A percentile compares a stretch with the other conserved stretches of the same genome.
Conservation (phyloP, 2,329 filamentous ascomycete species). For the Penicillium sp. region DNA sequence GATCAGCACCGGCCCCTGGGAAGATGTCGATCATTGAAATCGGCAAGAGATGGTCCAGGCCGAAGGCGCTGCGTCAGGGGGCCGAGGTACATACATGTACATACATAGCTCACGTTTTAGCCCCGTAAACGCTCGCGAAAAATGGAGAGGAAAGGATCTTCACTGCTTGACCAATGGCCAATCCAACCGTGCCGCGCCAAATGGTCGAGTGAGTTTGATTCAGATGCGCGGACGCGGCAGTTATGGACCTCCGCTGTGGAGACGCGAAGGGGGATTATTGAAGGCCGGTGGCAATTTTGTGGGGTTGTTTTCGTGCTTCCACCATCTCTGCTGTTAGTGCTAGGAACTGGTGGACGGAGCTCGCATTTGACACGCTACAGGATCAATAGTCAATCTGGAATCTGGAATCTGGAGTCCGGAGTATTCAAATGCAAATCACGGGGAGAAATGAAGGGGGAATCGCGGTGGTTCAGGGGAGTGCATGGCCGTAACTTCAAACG, state of each 20-base stretch:
- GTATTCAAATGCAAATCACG: background rate
- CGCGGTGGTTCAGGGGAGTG: background rate
- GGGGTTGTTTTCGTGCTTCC: constrained; percentile 6
- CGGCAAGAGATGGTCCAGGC: background rate
- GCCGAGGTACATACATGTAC: background rate
- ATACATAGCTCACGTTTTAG: background rate
- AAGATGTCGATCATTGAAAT: constrained; percentile 3
- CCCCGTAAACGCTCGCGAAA: background rate
- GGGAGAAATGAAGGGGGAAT: background rate
- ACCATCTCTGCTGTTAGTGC: too few species aligned
- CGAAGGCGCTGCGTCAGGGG: background rate
- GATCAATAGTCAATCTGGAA: background rate
- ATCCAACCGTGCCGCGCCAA: background rate
- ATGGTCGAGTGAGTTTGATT: background rate
- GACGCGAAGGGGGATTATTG: constrained; percentile 11
- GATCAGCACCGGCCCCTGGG: background rate
- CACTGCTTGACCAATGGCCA: background rate
- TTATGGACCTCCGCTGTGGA: constrained; percentile 8
- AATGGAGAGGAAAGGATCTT: background rate
- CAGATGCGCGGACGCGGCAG: constrained; percentile 1
- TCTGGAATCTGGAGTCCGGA: background rate
- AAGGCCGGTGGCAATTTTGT: constrained; percentile 10
- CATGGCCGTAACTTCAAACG: background rate
- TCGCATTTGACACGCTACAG: constrained; percentile 1
- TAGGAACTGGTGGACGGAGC: background rate